Percentiles rank a stretch among this genome's conserved stretches.
phyloP scores from a whole-genome alignment of 108 stramenopile genomes.

The Fragilariopsis cylindrus region DNA sequence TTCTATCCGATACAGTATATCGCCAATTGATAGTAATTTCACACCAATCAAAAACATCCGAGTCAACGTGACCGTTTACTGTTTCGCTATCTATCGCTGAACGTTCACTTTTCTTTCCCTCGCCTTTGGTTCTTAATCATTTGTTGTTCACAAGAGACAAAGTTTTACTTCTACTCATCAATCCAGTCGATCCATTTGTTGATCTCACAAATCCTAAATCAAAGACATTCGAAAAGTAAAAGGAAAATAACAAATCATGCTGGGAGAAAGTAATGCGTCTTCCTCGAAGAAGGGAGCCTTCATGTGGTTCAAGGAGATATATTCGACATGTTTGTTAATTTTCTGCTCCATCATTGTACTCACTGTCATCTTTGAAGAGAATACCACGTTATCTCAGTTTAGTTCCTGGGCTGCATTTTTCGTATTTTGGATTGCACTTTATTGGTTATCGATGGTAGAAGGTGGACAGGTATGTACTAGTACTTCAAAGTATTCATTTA shows the following conservation, averaged over 20 bases:
- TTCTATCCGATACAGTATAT: too few species aligned
- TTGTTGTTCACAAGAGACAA: too few species aligned
- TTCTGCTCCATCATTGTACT: constrained; percentile 64
- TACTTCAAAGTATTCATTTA: too few species aligned
- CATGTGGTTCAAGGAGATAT: constrained; percentile 38
- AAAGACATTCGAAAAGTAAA: background rate
- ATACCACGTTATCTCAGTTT: constrained; percentile 55
- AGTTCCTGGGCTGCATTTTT: constrained; percentile 53
- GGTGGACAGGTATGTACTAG: constrained; percentile 53
- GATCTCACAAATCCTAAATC: background rate
- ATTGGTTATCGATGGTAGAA: constrained; percentile 77
- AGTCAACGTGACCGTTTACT: too few species aligned
- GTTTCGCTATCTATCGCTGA: too few species aligned
- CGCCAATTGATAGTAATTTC: too few species aligned
- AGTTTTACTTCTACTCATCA: too few species aligned
- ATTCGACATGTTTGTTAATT: constrained; percentile 52
- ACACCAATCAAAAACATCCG: too few species aligned
- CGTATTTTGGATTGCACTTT: constrained; percentile 46
- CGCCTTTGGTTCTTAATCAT: too few species aligned
- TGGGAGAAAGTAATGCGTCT: background rate
- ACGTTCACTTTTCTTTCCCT: too few species aligned
- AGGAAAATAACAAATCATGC: background rate
- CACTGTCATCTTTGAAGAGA: constrained; percentile 54
- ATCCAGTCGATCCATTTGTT: too few species aligned
- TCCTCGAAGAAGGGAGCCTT: constrained; percentile 10